Evolutionary conservation across 2,329 filamentous ascomycete genomes (phyloP), one percentile per base, ranked within the genome.

Genomic region (Harringtonia lauricola): DNA sequence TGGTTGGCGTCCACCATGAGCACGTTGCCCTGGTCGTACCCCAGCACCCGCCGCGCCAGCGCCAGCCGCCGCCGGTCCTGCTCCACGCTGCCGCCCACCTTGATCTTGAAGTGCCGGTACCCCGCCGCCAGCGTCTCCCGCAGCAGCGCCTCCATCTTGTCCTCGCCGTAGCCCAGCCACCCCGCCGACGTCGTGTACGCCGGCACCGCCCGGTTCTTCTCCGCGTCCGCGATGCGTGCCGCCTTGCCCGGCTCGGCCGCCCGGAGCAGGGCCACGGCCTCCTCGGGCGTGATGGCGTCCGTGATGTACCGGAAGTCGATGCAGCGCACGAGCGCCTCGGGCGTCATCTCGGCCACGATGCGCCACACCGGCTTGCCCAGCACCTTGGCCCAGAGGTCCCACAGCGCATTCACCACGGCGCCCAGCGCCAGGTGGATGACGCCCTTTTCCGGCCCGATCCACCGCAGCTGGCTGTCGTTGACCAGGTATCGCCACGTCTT

Each of bases 271-370:
- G 68, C 70, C 31, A 94, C 60, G 0, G 87, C 87, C 62, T 95
- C 88, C 34, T 86, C 81, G 0, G 85, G 86, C 0, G 87, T 94
- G 52, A 95, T 71, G n/a, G 86, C 87, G 64, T 95, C 88, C 21
- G 85, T 92, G 62, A 95, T 94, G 65, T 95, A 95, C 40, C 88
- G 75, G 69, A 95, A 95, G 65, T 95, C 89, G 59, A 95, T 89
- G 66, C 88, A 90, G 47, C 72, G 66, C 41, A 95, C 87, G 41
- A 94, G 78, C 66, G 95, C 82, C 64, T 92, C 83, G 1, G 88
- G 86, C 4, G 74, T 81, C 85, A 95, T 94, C 53, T 95, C 88
- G 12, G 84, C 83, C 21, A 95, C 83, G 49, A 95, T 82, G 47
- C 80, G 76, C 89, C 88, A 95, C 14, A 95, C 86, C 4, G 88